Percentiles rank a stretch among this genome's conserved stretches.
phyloP scores from a whole-genome alignment of 768 basidiomycete genomes.

The Austroboletus eburneus region DNA sequence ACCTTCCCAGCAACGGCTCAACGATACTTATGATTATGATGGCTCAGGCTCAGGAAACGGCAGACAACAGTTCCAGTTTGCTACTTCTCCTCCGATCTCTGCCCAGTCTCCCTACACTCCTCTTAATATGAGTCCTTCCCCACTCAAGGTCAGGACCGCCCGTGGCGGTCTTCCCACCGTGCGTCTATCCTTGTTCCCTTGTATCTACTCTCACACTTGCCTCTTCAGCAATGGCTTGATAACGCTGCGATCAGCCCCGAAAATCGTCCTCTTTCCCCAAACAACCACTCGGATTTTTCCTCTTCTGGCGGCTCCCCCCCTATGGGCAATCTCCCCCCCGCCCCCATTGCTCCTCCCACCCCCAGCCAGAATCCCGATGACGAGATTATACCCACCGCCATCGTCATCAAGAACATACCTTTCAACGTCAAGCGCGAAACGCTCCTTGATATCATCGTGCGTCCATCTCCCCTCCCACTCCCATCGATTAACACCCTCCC shows the following conservation, averaged over 20 bases:
- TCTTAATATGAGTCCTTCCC: conserved; percentile 60
- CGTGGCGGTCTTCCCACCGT: conserved; percentile 75
- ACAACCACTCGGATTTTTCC: conserved; percentile 86
- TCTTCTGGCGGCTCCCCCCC: conserved; percentile 84
- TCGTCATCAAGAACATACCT: conserved; percentile 99
- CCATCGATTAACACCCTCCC: conserved; percentile 12
- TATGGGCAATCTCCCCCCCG: conserved; percentile 30
- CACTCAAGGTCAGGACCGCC: conserved; percentile 66
- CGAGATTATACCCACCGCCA: conserved; percentile 97
- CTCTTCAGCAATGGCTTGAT: conserved; percentile 80
- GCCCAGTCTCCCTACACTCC: conserved; percentile 46
- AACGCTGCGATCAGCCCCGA: conserved; percentile 49
- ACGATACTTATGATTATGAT: conserved; percentile 85
- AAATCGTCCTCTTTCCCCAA: conserved; percentile 76
- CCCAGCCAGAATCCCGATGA: conserved; percentile 62
- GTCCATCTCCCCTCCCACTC: conserved; percentile 31
- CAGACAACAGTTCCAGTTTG: conserved; percentile 68
- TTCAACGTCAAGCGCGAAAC: conserved; percentile 98
- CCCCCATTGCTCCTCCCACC: conserved; percentile 36
- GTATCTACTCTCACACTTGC: conserved; percentile 22
- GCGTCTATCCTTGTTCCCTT: conserved; percentile 31
- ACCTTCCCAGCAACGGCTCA: conserved; percentile 70
- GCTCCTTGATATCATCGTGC: conserved; percentile 91
- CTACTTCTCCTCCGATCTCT: conserved; percentile 56
- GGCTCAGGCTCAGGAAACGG: conserved; percentile 43